Evolutionary conservation across 73 alveolate species (phyloP), one percentile per base, ranked within the genome.

Genomic region (Tetrahymena thermophila): DNA sequence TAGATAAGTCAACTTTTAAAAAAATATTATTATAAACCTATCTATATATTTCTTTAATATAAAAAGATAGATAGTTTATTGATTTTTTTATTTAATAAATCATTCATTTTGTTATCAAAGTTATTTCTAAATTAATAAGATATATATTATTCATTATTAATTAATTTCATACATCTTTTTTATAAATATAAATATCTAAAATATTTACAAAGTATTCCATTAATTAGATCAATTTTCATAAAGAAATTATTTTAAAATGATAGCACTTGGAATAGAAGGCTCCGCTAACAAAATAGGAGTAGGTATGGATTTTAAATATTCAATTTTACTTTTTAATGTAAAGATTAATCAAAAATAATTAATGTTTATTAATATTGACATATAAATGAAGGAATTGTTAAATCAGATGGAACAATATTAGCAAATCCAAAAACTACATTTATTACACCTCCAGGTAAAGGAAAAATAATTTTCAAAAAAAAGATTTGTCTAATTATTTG

Each of bases 361-460:
- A 19, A 19, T 19, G 8, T 31, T 7, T 28, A 19, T 71, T 3
- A 71, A 10, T 71, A 19, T 71, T 71, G 23, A 71, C n/a, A 40
- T 7, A 4, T 8, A 25, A 71, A n/a, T 71, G 17, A 71, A 71
- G 89, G 99, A 25, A 98, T 99, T 37, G 99, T 99, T 56, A 98
- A 96, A 6, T 96, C 97, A 85, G 97, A 96, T 93, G 99, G 99
- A 31, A 97, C 96, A 85, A 99, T 99, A 93, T 96, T 98, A 23
- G 98, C 99, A 8, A 99, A 99, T 96, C 99, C 99, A 0, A 94
- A 99, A 35, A 97, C 96, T 28, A 99, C 99, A 15, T 98, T 96
- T 95, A 98, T 98, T 38, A 98, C 99, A 23, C 99, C 99, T 93
- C 99, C 99, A n/a, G 99, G 89, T 71, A 71, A 28, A 71, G 23